Conservation (phyloP, 23 red algal species). For the Rhodosorus marinus region DNA sequence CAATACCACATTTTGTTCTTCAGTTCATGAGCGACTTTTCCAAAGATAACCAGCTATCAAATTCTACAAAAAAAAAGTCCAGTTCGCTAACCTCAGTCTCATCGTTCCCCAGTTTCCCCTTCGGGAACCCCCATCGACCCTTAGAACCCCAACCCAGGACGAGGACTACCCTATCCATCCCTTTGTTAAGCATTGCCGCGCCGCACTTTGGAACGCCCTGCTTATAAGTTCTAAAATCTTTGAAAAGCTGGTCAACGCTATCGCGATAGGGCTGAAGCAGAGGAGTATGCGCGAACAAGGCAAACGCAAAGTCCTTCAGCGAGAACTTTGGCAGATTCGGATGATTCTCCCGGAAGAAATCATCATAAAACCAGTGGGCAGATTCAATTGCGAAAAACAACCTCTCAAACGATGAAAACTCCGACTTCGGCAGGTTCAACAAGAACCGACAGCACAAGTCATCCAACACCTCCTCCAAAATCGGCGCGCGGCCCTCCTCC, state of each 20-base stretch:
- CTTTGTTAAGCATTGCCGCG: conserved; percentile 31
- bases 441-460: conserved; percentile 89
- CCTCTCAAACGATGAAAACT: conserved; percentile 83
- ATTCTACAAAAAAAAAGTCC: too few species aligned
- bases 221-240: conserved; percentile 80
- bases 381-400: conserved; percentile 93
- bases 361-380: conserved; percentile 97
- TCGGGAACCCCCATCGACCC: conserved; percentile 89
- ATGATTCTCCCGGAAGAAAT: conserved; percentile 75
- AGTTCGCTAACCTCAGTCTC: conserved; percentile 23
- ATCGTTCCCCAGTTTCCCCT: conserved; percentile 85
- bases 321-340: conserved; percentile 31
- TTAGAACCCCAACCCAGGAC: conserved; percentile 38
- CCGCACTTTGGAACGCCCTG: conserved; percentile 78
- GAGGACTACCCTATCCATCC: conserved; percentile 63
- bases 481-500: too few species aligned
- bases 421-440: conserved; percentile 56
- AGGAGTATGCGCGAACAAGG: conserved; percentile 42
- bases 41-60: background rate
- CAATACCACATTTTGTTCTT: too few species aligned
- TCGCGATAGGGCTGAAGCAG: conserved; percentile 24
- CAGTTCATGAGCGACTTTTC: background rate
- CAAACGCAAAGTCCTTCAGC: conserved; percentile 51
- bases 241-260: conserved; percentile 30
- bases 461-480: conserved; percentile 36